A percentile compares a stretch with the other conserved stretches of the same genome.
Conservation (phyloP, 345 rosid genomes). For the Salix dunnii region DNA sequence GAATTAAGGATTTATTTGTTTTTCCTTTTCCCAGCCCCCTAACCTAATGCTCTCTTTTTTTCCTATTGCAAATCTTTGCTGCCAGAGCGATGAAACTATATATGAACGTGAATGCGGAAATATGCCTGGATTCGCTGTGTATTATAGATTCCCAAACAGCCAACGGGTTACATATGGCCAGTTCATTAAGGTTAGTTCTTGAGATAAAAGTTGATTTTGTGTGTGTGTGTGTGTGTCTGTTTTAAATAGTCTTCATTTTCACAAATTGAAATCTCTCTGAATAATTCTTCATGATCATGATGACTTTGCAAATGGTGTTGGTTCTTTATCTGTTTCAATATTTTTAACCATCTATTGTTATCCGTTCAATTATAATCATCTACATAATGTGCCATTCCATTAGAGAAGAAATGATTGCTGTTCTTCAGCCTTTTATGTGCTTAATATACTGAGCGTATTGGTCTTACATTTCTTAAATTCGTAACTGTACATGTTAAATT, state of each 20-base stretch:
- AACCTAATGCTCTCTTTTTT: neutral
- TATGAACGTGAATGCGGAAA: slow-evolving; percentile 96
- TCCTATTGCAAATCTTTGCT: slow-evolving; percentile 12
- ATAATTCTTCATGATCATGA: neutral
- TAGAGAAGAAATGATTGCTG: neutral
- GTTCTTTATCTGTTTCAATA: neutral
- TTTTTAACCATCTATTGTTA: neutral
- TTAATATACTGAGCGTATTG: neutral
- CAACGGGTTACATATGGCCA: slow-evolving; percentile 98
- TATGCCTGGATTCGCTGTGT: slow-evolving; percentile 99
- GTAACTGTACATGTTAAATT: neutral
- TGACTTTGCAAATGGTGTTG: neutral
- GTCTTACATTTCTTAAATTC: neutral
- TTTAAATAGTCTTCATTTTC: neutral
- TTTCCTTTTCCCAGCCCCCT: slow-evolving; percentile 8
- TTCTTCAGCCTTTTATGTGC: neutral
- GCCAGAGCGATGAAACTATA: slow-evolving; percentile 89
- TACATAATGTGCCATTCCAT: neutral
- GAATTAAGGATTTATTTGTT: neutral
- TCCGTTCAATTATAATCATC: neutral
- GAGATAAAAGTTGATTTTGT: slow-evolving; percentile 2
- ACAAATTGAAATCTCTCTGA: neutral
- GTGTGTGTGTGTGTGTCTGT: neutral
- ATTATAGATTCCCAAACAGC: slow-evolving; percentile 91
- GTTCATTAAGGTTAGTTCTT: slow-evolving; percentile 80